Evolutionary conservation across 352 stramenopile genomes (phyloP), one percentile per base, ranked within the genome.

Genomic region (Elongisporangium anandrum): DNA sequence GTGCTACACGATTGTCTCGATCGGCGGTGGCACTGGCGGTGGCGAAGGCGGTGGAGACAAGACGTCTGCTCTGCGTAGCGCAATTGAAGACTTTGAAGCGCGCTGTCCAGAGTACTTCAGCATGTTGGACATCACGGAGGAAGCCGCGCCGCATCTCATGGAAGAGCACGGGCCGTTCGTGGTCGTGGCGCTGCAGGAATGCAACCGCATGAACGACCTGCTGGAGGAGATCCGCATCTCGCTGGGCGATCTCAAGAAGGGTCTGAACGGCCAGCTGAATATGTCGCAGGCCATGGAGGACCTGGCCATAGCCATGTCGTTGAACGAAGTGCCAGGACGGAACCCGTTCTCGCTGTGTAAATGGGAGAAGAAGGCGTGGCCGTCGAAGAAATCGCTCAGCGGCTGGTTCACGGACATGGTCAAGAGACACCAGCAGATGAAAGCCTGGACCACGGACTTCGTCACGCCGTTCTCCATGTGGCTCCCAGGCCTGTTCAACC

Each of bases 281-380:
- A 98, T 98, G 90, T 97, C 88, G 13, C 87, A 96, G 58, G 72
- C 87, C 7, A 98, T 98, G 92, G 94, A 98, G 63, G 94, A 98
- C 64, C 77, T 98, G 26, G 87, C 86, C 21, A 96, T 76, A 34
- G 92, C 94, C 9, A 95, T 98, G 63, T 68, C 71, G 10, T 74
- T 98, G 19, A 98, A 98, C 70, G 81, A 98, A 72, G 93, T 98
- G 70, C 96, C 94, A 52, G 94, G 90, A 34, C 81, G 94, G 8
- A 98, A 98, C 54, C 90, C 94, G 22, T 99, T 98, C 67, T 97
- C 89, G 50, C 92, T 97, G 64, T 98, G 95, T 61, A 96, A 88
- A 20, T 98, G 94, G 94, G 93, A 98, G 67, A 97, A 97, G 68
- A 94, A 97, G 49, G 92, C 94, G n/a, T 98, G 94, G 94, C 89